A percentile compares a stretch with the other conserved stretches of the same genome.
Conservation (phyloP, 176 grass and related monocot genomes). For the Aegilops longissima region DNA sequence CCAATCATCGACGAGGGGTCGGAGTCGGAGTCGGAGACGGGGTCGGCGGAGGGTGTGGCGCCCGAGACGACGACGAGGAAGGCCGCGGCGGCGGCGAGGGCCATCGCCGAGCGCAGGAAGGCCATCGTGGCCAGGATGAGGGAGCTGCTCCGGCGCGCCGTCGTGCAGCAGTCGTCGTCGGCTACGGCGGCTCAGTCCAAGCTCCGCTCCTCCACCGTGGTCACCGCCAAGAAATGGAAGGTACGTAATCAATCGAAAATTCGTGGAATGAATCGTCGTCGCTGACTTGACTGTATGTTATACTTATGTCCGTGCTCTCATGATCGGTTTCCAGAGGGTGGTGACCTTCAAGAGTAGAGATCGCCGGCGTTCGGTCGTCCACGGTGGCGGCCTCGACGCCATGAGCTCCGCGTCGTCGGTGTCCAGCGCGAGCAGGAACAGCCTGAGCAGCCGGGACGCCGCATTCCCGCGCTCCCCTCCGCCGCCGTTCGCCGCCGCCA, state of each 20-base stretch:
- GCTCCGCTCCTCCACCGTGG: constrained; percentile 10
- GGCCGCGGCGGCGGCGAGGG: not conserved
- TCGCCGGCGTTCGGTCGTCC: not conserved
- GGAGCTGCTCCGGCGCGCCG: constrained; percentile 31
- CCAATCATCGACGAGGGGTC: constrained; percentile 26
- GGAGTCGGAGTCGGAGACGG: not conserved
- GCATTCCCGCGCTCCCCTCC: not conserved
- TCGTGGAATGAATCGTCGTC: too few species aligned
- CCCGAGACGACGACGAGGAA: not conserved
- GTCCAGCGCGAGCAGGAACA: constrained; percentile 21
- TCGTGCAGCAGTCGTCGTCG: not conserved
- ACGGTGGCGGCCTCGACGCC: not conserved
- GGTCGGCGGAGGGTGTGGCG: not conserved
- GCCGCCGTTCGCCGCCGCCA: not conserved
- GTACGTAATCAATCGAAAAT: not conserved
- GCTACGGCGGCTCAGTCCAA: not conserved
- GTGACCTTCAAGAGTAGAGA: constrained; percentile 14
- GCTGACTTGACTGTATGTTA: too few species aligned
- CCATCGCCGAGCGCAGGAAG: constrained; percentile 12
- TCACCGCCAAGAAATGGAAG: constrained; percentile 41
- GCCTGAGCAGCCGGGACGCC: constrained; percentile 22
- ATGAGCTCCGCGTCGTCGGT: not conserved
- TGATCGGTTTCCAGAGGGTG: not conserved
- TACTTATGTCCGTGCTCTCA: too few species aligned
- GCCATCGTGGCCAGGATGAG: constrained; percentile 31